phyloP scores from a whole-genome alignment of 306 rosid species.

The Carpinus fangiana region DNA sequence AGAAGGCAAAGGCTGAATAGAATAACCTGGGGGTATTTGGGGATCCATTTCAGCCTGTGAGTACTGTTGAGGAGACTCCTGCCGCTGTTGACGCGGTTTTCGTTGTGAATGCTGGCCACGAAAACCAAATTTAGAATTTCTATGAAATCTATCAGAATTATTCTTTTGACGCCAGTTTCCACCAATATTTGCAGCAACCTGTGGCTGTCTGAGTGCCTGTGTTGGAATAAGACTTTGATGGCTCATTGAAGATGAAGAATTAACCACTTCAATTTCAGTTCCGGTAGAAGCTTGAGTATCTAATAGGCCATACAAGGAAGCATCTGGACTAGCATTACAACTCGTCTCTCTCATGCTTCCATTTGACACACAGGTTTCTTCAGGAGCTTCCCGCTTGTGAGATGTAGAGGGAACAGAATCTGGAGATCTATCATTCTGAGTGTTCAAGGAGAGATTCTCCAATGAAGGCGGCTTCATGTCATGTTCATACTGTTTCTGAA shows the following conservation, averaged over 20 bases:
- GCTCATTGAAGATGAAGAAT: constrained; percentile 36
- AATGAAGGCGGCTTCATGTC: constrained; percentile 45
- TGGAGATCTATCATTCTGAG: constrained; percentile 32
- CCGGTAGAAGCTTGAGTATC: constrained; percentile 44
- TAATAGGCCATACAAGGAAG: constrained; percentile 31
- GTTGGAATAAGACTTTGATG: constrained; percentile 37
- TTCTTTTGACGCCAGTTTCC: constrained; percentile 49
- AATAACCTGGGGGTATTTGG: constrained; percentile 47
- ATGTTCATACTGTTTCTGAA: constrained; percentile 35
- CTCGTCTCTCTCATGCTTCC: constrained; percentile 32
- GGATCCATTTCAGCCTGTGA: constrained; percentile 42
- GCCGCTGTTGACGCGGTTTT: constrained; percentile 45
- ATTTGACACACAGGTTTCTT: constrained; percentile 40
- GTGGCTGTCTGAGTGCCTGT: constrained; percentile 38
- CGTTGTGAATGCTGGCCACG: constrained; percentile 40
- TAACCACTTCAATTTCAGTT: constrained; percentile 39
- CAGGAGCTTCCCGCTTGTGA: constrained; percentile 34
- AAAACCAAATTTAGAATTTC: constrained; percentile 46
- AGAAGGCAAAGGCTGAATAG: constrained; percentile 34
- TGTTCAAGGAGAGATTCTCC: constrained; percentile 37
- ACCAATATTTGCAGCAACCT: constrained; percentile 31
- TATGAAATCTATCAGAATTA: constrained; percentile 42
- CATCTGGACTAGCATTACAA: constrained; percentile 33
- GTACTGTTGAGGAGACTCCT: constrained; percentile 40
- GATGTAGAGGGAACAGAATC: constrained; percentile 32